Conservation (phyloP, 139 green algal genomes). For the Micractinium conductrix region DNA sequence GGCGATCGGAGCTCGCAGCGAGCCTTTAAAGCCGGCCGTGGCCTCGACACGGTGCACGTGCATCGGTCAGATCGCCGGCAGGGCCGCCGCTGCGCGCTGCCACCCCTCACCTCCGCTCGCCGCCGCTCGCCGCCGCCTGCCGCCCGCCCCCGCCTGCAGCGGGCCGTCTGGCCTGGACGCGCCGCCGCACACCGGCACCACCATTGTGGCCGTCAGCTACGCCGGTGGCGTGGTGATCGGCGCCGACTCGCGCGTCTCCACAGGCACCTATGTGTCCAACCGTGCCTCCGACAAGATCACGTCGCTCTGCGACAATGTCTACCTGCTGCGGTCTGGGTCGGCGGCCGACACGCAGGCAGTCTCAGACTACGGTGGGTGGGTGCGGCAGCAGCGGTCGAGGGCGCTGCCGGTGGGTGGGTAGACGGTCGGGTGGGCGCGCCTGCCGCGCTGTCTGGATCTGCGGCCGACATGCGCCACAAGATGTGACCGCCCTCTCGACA, state of each 20-base stretch:
- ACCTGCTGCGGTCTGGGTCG: slow-evolving; percentile 82
- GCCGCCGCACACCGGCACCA: slow-evolving; percentile 74
- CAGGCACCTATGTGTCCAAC: slow-evolving; percentile 95
- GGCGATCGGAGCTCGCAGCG: too few species aligned
- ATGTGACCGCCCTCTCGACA: background rate
- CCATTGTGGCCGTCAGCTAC: slow-evolving; percentile 88
- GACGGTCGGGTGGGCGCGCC: background rate
- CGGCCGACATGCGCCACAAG: background rate
- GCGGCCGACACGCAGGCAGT: slow-evolving; percentile 91
- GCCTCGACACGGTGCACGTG: too few species aligned
- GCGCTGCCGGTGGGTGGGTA: background rate
- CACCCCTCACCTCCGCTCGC: too few species aligned
- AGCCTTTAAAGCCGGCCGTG: too few species aligned
- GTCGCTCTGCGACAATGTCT: slow-evolving; percentile 83
- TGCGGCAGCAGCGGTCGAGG: too few species aligned
- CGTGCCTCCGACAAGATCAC: slow-evolving; percentile 96
- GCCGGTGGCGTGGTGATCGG: slow-evolving; percentile 92
- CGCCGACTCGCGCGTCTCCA: slow-evolving; percentile 87
- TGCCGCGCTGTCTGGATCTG: background rate
- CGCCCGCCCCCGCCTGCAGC: background rate
- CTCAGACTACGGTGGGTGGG: slow-evolving; percentile 81
- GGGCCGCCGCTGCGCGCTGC: too few species aligned
- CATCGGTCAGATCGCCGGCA: too few species aligned
- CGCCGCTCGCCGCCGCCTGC: background rate
- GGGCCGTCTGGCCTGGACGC: background rate